phyloP scores from a whole-genome alignment of 2,329 filamentous ascomycete species.

The Aureobasidium sp. region DNA sequence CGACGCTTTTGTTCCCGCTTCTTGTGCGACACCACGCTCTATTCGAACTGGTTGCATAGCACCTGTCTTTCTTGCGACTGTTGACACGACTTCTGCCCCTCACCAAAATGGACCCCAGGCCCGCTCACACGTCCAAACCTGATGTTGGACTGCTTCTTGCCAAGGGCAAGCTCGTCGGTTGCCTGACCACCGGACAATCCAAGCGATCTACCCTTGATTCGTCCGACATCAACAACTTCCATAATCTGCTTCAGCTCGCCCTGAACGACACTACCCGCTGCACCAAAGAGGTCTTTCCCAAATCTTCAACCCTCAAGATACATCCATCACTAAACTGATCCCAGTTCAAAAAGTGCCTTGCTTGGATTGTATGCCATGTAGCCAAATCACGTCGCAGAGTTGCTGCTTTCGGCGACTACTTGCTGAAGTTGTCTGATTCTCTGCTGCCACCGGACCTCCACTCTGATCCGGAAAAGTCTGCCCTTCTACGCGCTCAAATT shows the following conservation, averaged over 20 bases:
- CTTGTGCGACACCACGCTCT: background rate
- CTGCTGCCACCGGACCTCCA: background rate
- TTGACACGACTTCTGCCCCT: background rate
- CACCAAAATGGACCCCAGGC: background rate
- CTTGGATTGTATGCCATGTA: constrained; percentile 18
- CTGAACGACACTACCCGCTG: background rate
- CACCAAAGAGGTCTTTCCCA: constrained; percentile 16
- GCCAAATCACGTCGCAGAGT: constrained; percentile 15
- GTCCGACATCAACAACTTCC: constrained; percentile 10
- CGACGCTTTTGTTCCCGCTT: background rate
- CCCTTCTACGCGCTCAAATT: background rate
- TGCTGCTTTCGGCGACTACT: constrained; percentile 17
- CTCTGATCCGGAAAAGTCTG: background rate
- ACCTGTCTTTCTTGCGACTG: no score
- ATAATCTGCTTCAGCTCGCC: constrained; percentile 10
- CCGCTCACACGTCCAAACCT: constrained; percentile 7
- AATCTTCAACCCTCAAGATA: background rate
- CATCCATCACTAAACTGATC: constrained; percentile 16
- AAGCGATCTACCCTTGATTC: constrained; percentile 8
- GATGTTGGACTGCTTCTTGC: constrained; percentile 10
- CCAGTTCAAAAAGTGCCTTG: constrained; percentile 18
- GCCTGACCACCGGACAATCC: constrained; percentile 5
- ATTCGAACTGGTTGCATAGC: no score
- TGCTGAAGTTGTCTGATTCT: constrained; percentile 12
- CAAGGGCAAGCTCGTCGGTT: constrained; percentile 15